These are phyloP conservation scores for Saccharomycopsis amapae DNA, from an alignment of 805 yeast genomes.

Conservation along the genomic window DNA sequence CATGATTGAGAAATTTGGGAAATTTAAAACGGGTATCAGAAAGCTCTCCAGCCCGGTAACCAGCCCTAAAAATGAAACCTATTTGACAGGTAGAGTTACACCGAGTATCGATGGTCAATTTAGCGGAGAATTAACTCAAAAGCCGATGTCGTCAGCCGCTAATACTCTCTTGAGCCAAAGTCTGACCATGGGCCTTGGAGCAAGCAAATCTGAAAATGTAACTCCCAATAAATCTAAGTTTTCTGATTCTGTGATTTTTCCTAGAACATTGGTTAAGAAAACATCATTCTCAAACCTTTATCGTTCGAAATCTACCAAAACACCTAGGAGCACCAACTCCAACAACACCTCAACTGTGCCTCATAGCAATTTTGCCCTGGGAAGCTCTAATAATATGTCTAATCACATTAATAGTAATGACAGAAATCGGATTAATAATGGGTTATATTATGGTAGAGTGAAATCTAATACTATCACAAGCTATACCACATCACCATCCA, in stretches of 20 bases:
- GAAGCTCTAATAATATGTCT: no score
- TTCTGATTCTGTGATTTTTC: not conserved
- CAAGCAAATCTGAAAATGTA: no score
- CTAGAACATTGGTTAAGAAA: slow-evolving; percentile 11
- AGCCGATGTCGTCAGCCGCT: no score
- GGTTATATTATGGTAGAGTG: not conserved
- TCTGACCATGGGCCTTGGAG: no score
- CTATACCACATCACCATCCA: not conserved
- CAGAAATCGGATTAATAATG: no score
- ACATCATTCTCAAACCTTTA: slow-evolving; percentile 8
- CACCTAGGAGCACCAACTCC: not conserved
- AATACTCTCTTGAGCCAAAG: not conserved
- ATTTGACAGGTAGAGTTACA: not conserved
- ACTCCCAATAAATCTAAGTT: no score
- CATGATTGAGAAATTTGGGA: slow-evolving; percentile 7
- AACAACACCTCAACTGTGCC: no score
- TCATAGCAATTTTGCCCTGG: no score
- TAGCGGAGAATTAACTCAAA: no score
- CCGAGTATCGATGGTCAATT: not conserved
- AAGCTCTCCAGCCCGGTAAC: slow-evolving; percentile 11
- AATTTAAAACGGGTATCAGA: slow-evolving; percentile 10
- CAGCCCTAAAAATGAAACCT: slow-evolving; percentile 1
- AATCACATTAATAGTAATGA: no score
- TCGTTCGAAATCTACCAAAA: slow-evolving; percentile 4
- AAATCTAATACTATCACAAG: slow-evolving; percentile 18